Percentiles rank a stretch among this genome's conserved stretches.
Conservation (phyloP, 1,139 yeast species). For the Meyerozyma carpophila region DNA sequence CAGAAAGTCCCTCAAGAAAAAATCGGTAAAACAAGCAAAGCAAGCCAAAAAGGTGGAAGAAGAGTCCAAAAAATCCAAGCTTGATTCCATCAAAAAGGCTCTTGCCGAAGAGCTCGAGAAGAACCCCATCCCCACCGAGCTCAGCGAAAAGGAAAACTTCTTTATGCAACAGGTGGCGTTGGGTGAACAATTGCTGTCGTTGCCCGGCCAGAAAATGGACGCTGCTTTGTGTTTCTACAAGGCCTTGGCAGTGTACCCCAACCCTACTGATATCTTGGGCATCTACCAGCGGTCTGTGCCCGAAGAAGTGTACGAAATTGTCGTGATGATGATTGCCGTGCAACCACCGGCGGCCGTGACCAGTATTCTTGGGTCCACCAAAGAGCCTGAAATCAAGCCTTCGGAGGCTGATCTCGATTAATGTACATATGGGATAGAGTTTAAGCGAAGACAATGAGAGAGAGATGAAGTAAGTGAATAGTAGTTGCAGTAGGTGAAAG, state of each 20-base stretch:
- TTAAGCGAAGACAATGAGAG: background rate
- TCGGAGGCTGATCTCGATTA: constrained; percentile 38
- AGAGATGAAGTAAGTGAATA: too few relatives aligned
- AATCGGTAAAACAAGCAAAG: constrained; percentile 55
- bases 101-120: constrained; percentile 58
- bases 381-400: constrained; percentile 16
- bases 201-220: constrained; percentile 59
- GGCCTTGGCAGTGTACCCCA: constrained; percentile 92
- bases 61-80: constrained; percentile 54
- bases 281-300: constrained; percentile 88
- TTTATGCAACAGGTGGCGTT: constrained; percentile 79
- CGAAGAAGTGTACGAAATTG: constrained; percentile 71
- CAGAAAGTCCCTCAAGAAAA: constrained; percentile 68
- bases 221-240: constrained; percentile 91
- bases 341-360: constrained; percentile 83
- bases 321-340: constrained; percentile 84
- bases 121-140: constrained; percentile 73
- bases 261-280: constrained; percentile 84
- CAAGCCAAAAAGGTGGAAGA: constrained; percentile 52
- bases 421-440: constrained; percentile 1
- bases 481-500: too few relatives aligned
- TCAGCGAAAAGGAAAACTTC: constrained; percentile 64
- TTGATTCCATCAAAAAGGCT: constrained; percentile 56
- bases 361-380: constrained; percentile 46
- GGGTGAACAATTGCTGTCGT: constrained; percentile 68